Evolutionary conservation across 2,329 filamentous ascomycete genomes (phyloP).

Genomic region (Cadophora malorum): DNA sequence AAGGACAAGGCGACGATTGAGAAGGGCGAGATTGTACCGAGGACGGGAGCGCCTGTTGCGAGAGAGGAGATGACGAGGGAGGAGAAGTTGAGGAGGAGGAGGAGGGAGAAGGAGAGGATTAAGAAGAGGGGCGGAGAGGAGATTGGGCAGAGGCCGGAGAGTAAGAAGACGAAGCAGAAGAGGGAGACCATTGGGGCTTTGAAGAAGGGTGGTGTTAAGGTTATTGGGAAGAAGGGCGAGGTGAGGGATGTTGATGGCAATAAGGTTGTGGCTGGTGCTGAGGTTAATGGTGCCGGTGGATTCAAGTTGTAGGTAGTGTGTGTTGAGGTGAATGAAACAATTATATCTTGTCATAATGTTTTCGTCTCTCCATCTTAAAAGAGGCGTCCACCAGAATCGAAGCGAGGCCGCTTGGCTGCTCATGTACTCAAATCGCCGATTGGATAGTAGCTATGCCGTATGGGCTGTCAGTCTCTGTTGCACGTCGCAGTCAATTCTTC

Average conservation of each 20-base stretch:
- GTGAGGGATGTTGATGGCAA: constrained; percentile 84
- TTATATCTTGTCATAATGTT: background rate
- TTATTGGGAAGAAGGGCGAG: constrained; percentile 90
- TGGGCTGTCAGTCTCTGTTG: background rate
- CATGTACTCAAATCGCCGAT: background rate
- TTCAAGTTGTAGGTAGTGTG: constrained; percentile 63
- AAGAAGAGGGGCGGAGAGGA: constrained; percentile 67
- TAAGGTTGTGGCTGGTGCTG: constrained; percentile 63
- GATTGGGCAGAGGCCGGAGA: constrained; percentile 55
- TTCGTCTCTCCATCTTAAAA: background rate
- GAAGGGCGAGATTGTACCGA: constrained; percentile 76
- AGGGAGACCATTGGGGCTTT: constrained; percentile 59
- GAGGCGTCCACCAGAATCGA: background rate
- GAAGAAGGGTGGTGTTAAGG: constrained; percentile 86
- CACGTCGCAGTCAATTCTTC: constrained; percentile 14
- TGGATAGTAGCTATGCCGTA: background rate
- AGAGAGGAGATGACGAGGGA: constrained; percentile 88
- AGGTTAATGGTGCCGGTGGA: constrained; percentile 58
- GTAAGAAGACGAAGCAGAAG: constrained; percentile 64
- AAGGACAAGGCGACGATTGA: constrained; percentile 62
- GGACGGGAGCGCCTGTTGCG: constrained; percentile 78
- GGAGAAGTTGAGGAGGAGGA: constrained; percentile 77
- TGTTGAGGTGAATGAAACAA: background rate
- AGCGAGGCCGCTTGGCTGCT: background rate
- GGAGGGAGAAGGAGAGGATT: constrained; percentile 85